phyloP scores from a whole-genome alignment of 1,139 yeast genomes.

The Pichia sp. region DNA sequence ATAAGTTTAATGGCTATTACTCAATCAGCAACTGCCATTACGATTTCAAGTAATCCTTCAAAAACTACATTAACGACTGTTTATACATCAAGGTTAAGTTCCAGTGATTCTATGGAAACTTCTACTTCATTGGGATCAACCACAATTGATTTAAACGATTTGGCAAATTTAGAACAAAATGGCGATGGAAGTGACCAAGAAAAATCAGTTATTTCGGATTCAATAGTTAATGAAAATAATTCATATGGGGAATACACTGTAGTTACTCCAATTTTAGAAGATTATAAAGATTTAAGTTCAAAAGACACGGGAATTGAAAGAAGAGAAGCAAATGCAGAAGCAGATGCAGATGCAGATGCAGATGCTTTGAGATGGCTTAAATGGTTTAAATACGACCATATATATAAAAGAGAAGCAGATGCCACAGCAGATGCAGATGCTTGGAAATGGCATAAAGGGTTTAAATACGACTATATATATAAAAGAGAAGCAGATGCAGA shows the following conservation, averaged over 20 bases:
- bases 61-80: neutral
- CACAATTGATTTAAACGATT: neutral
- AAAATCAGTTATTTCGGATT: too few relatives aligned
- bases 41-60: neutral
- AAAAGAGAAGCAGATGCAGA: neutral
- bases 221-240: neutral
- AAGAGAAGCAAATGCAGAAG: neutral
- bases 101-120: too few relatives aligned
- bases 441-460: neutral
- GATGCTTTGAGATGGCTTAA: neutral
- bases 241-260: neutral
- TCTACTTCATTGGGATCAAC: neutral
- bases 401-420: conserved; percentile 2
- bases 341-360: neutral
- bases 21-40: neutral
- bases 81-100: neutral
- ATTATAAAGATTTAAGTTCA: neutral
- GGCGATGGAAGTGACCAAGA: neutral
- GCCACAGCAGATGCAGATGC: neutral
- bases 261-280: neutral
- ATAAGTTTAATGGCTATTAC: neutral
- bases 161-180: neutral
- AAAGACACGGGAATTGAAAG: too few relatives aligned
- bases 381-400: neutral
- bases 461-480: neutral